phyloP scores from a whole-genome alignment of 2,329 filamentous ascomycete genomes.

The Cordyceps tenuipes region DNA sequence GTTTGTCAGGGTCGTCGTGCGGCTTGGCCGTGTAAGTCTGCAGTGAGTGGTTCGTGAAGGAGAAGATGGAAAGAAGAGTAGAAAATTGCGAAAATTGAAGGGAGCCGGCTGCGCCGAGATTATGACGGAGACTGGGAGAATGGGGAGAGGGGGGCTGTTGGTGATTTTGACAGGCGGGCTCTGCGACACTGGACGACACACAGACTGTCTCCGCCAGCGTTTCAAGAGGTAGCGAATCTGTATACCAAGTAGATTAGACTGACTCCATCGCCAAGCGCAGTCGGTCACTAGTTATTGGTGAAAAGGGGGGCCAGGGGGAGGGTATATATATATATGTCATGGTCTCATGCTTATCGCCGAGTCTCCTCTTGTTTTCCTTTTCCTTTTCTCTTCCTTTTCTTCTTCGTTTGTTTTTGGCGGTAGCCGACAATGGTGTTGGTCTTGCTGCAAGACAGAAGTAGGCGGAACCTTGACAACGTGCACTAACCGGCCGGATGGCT shows the following conservation, averaged over 20 bases:
- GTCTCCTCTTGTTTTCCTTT: not conserved
- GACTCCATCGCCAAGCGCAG: not conserved
- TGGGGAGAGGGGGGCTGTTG: not conserved
- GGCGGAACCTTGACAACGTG: not conserved
- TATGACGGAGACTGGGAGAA: not conserved
- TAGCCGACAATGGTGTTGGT: not conserved
- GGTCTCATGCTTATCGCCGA: too few species aligned
- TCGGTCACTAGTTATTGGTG: not conserved
- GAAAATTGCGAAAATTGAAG: not conserved
- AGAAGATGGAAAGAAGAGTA: not conserved
- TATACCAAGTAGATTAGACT: too few species aligned
- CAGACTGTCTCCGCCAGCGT: constrained; percentile 9
- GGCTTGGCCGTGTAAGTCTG: not conserved
- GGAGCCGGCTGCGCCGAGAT: constrained; percentile 8
- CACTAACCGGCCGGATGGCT: not conserved
- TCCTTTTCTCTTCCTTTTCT: not conserved
- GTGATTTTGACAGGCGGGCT: not conserved
- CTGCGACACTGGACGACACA: constrained; percentile 9
- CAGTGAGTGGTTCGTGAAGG: not conserved
- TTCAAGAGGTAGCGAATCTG: too few species aligned
- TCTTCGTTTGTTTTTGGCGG: too few species aligned
- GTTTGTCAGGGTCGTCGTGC: not conserved
- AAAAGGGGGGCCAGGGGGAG: not conserved
- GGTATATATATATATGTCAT: not conserved
- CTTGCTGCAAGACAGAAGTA: too few species aligned